A percentile compares a stretch with the other conserved stretches of the same genome.
Evolutionary conservation across 805 yeast genomes (phyloP).

Genomic region (Saccharomyces eubayanus): DNA sequence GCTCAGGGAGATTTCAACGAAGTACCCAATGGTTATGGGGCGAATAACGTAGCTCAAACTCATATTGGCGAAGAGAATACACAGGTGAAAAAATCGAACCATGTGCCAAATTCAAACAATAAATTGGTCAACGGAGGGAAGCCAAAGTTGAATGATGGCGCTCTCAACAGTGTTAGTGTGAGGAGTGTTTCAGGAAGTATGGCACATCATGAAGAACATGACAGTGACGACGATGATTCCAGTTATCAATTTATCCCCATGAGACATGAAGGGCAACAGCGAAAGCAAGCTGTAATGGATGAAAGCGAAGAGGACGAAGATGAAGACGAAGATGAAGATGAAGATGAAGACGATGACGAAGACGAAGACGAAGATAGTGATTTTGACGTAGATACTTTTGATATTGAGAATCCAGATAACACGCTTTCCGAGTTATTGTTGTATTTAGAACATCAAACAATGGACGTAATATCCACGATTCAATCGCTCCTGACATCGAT

Average conservation of each 20-base stretch:
- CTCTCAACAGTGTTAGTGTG: not conserved
- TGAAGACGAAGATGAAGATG: slow-evolving; percentile 13
- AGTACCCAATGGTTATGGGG: not conserved
- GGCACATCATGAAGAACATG: not conserved
- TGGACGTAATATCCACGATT: slow-evolving; percentile 81
- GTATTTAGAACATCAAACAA: slow-evolving; percentile 89
- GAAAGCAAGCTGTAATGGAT: not conserved
- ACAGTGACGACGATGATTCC: slow-evolving; percentile 1
- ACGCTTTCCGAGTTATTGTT: slow-evolving; percentile 74
- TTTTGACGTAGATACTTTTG: slow-evolving; percentile 67
- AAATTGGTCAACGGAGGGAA: not conserved
- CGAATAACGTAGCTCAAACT: not conserved
- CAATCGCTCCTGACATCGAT: slow-evolving; percentile 73
- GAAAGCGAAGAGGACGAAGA: slow-evolving; percentile 5
- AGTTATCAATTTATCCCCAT: not conserved
- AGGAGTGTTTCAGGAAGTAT: not conserved
- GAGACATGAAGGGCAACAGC: not conserved
- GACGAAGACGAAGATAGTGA: slow-evolving; percentile 25
- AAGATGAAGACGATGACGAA: slow-evolving; percentile 7
- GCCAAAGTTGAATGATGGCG: not conserved
- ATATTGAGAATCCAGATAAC: slow-evolving; percentile 80
- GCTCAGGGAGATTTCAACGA: too few species aligned
- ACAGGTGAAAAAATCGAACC: not conserved
- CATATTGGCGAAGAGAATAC: not conserved
- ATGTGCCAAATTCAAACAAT: not conserved